These are phyloP conservation scores for Boechera retrofracta DNA, from an alignment of 345 rosid genomes.

Conservation along the genomic window DNA sequence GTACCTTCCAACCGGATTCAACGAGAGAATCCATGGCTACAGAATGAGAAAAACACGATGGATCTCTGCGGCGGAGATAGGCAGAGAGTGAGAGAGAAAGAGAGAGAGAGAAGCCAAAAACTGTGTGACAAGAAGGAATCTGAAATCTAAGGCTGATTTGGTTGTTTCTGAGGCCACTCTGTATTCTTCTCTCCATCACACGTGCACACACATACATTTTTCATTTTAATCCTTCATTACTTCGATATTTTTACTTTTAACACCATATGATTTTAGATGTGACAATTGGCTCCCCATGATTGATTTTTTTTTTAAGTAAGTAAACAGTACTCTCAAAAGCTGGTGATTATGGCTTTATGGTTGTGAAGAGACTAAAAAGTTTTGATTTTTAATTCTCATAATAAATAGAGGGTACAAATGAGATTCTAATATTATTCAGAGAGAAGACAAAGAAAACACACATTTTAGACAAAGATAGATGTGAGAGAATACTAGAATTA, in stretches of 20 bases:
- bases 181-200: conserved; percentile 10
- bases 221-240: neutral
- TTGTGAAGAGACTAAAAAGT: neutral
- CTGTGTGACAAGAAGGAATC: conserved; percentile 47
- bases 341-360: neutral
- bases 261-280: neutral
- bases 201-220: conserved; percentile 11
- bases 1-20: conserved; percentile 89
- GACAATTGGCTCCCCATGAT: conserved; percentile 8
- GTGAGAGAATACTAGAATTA: conserved; percentile 33
- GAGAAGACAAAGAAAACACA: neutral
- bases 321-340: no score
- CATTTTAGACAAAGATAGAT: conserved; percentile 22
- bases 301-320: neutral
- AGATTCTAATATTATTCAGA: conserved; percentile 17
- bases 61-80: conserved; percentile 26
- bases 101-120: conserved; percentile 5
- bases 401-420: conserved; percentile 11
- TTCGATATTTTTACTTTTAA: neutral
- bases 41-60: conserved; percentile 6
- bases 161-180: conserved; percentile 9
- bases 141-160: neutral
- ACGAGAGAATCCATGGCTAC: conserved; percentile 68
- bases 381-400: neutral
- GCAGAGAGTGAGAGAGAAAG: conserved; percentile 8